Evolutionary conservation across 2,329 filamentous ascomycete species (phyloP).

Genomic region (Colletotrichum echinochloae): DNA sequence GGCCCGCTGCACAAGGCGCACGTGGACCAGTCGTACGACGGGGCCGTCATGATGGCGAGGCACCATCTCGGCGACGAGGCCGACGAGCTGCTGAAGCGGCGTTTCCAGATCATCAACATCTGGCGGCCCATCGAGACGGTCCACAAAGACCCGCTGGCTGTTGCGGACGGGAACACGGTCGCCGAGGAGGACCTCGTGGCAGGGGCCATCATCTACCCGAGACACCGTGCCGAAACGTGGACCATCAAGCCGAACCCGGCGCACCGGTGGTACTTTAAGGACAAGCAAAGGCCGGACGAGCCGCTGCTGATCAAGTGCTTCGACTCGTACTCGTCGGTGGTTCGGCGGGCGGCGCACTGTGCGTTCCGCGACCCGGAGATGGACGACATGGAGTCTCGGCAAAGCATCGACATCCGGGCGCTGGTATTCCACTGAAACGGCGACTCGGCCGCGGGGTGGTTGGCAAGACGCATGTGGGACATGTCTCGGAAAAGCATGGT

Average conservation of each 20-base stretch:
- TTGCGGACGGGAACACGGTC: slow-evolving; percentile 54
- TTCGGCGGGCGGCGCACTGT: slow-evolving; percentile 75
- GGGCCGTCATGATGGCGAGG: slow-evolving; percentile 43
- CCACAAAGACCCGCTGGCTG: slow-evolving; percentile 55
- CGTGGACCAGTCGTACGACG: slow-evolving; percentile 55
- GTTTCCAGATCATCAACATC: slow-evolving; percentile 46
- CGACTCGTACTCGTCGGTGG: slow-evolving; percentile 66
- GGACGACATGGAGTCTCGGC: slow-evolving; percentile 76
- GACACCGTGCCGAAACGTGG: slow-evolving; percentile 52
- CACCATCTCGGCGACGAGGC: slow-evolving; percentile 40
- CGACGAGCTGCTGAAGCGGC: slow-evolving; percentile 27
- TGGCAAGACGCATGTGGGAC: not conserved
- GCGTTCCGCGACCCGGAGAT: slow-evolving; percentile 82
- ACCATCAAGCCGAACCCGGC: slow-evolving; percentile 48
- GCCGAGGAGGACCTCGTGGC: slow-evolving; percentile 54
- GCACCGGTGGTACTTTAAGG: slow-evolving; percentile 67
- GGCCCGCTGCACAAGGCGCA: slow-evolving; percentile 62
- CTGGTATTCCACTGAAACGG: slow-evolving; percentile 74
- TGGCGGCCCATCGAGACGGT: slow-evolving; percentile 64
- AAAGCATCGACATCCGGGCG: slow-evolving; percentile 91
- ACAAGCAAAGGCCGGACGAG: slow-evolving; percentile 63
- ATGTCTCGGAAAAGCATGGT: not conserved
- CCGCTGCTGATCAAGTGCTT: slow-evolving; percentile 73
- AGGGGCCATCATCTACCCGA: slow-evolving; percentile 52
- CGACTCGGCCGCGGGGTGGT: too few relatives aligned